Evolutionary conservation across 2,329 filamentous ascomycete species (phyloP).

Genomic region (Scorias spongiosa): DNA sequence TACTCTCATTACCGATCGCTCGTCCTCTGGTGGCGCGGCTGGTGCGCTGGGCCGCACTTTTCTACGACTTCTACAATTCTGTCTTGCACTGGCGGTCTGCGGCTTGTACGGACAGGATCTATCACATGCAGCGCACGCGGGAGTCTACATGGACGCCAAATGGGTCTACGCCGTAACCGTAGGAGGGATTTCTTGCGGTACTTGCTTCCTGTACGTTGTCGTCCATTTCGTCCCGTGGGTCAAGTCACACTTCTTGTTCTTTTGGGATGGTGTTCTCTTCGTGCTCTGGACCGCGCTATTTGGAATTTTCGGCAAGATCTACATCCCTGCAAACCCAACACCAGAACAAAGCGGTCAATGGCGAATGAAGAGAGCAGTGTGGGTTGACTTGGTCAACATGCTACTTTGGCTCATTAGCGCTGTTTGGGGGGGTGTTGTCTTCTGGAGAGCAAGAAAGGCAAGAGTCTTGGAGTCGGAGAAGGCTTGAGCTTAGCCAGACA

Average conservation of each 20-base stretch:
- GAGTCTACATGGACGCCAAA: slow-evolving; percentile 44
- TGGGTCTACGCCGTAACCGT: slow-evolving; percentile 70
- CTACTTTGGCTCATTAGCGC: slow-evolving; percentile 59
- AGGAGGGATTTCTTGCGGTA: slow-evolving; percentile 49
- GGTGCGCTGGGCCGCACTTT: slow-evolving; percentile 39
- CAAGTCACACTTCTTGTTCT: slow-evolving; percentile 38
- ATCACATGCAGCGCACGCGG: slow-evolving; percentile 34
- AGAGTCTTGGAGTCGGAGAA: too few species aligned
- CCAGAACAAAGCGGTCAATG: slow-evolving; percentile 40
- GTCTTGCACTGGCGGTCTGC: slow-evolving; percentile 59
- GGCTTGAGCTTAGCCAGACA: too few species aligned
- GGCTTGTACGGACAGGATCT: slow-evolving; percentile 66
- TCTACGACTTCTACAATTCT: slow-evolving; percentile 62
- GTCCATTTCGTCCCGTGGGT: slow-evolving; percentile 38
- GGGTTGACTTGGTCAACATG: slow-evolving; percentile 63
- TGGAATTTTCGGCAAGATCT: slow-evolving; percentile 70
- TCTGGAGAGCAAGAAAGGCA: slow-evolving; percentile 25
- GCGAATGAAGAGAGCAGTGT: slow-evolving; percentile 77
- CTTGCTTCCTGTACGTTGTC: slow-evolving; percentile 41
- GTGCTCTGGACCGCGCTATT: slow-evolving; percentile 71
- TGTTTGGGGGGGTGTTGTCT: slow-evolving; percentile 41
- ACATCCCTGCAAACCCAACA: slow-evolving; percentile 49
- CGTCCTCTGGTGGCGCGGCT: slow-evolving; percentile 21
- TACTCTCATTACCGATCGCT: slow-evolving; percentile 1
- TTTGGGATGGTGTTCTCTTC: slow-evolving; percentile 58